phyloP scores from a whole-genome alignment of 495 filamentous ascomycete genomes.

The Lentithecium fluviatile region DNA sequence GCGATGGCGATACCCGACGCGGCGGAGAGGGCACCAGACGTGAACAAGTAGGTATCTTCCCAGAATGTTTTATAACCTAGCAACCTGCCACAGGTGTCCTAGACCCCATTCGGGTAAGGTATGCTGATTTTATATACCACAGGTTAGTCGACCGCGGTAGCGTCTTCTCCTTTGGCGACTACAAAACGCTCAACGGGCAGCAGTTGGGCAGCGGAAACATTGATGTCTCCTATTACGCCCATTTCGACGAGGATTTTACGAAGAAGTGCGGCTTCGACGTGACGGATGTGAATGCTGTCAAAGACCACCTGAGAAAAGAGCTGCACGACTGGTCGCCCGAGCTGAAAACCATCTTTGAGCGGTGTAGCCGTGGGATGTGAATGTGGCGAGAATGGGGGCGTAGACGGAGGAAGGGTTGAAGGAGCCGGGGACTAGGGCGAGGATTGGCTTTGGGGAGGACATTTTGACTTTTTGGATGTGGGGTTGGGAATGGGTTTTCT shows the following conservation, averaged over 20 bases:
- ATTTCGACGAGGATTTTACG: constrained; percentile 45
- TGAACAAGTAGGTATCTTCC: too few relatives aligned
- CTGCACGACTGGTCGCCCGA: constrained; percentile 32
- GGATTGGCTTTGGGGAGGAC: constrained; percentile 41
- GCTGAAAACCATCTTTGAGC: constrained; percentile 16
- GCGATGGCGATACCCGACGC: constrained; percentile 30
- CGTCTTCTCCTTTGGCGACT: constrained; percentile 47
- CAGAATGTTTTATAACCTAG: too few relatives aligned
- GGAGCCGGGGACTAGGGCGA: constrained; percentile 47
- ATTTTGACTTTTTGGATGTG: too few relatives aligned
- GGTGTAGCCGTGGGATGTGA: constrained; percentile 37
- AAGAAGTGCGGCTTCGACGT: constrained; percentile 39
- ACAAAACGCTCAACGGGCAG: constrained; percentile 47
- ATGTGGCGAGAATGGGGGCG: constrained; percentile 31
- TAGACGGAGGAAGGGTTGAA: constrained; percentile 42
- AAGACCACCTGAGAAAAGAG: constrained; percentile 21
- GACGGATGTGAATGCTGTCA: constrained; percentile 5
- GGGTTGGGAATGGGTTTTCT: too few relatives aligned
- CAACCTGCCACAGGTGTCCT: too few relatives aligned
- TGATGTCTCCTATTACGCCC: constrained; percentile 38
- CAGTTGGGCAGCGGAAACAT: constrained; percentile 50
- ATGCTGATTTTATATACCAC: too few relatives aligned
- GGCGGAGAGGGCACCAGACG: constrained; percentile 37
- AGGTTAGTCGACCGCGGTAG: constrained; percentile 49
- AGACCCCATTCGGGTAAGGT: too few relatives aligned